Evolutionary conservation across 257 asterid genomes (phyloP), one percentile per base, ranked within the genome.

Genomic region (Nyctanthes arbortristis): DNA sequence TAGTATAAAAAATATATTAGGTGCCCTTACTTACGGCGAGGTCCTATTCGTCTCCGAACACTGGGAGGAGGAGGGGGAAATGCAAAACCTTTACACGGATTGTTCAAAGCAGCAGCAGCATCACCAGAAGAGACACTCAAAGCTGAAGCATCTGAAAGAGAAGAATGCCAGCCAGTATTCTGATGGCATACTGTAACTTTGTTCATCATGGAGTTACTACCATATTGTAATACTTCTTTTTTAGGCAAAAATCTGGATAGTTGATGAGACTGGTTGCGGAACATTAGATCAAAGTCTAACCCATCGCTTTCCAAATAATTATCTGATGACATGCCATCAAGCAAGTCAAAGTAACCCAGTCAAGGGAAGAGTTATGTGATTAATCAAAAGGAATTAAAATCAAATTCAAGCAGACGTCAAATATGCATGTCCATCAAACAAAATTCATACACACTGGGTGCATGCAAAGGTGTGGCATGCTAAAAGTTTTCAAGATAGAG

Each of bases 51-150:
- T 79, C 90, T 88, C 32, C 74, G 59, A 70, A 67, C 80, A 68
- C 91, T 87, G 22, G 97, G 91, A 69, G 97, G 97, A 32, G 96
- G 96, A 79, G 96, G 93, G 24, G 96, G 89, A 62, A 86, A 88
- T 65, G 91, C 90, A 67, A 94, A 89, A 70, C 49, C 75, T 71
- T 82, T 80, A 80, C 99, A 94, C 30, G 97, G 96, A 81, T 86
- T 72, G 6, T 69, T 65, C 35, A 70, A 62, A 47, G 55, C 8
- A 73, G 76, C 36, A 67, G 79, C 62, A 27, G 66, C 63, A 62
- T 43, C 78, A 62, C 49, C 78, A 31, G 72, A 70, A 71, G 85
- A 69, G 77, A 69, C 24, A 20, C 52, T 67, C 47, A 67, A 35
- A 59, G 75, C 74, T 35, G 86, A 82, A 75, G 82, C 79, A 71